Conservation (phyloP, 148 eudicot genomes). For the Camellia lanceoleosa region DNA sequence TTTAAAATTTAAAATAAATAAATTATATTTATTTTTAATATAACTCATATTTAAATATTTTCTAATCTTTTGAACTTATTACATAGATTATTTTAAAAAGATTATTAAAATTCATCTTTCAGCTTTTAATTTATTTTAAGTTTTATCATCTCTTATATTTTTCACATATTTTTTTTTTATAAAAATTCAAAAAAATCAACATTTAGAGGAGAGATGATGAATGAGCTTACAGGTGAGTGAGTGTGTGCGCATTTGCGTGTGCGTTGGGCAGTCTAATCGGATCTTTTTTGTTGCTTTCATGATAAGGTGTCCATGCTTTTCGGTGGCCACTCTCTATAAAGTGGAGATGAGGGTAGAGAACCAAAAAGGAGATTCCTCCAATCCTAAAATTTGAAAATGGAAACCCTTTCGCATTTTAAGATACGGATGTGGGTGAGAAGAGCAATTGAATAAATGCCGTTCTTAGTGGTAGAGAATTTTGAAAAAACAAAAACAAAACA, state of each 20-base stretch:
- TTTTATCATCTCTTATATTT: no score
- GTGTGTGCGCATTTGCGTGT: slow-evolving; percentile 36
- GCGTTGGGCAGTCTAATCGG: slow-evolving; percentile 82
- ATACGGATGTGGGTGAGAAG: slow-evolving; percentile 30
- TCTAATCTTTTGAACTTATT: no score
- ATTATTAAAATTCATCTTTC: no score
- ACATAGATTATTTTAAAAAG: no score
- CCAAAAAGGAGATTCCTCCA: slow-evolving; percentile 43
- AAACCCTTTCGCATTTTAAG: slow-evolving; percentile 35
- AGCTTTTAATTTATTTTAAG: no score
- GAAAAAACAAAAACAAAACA: slow-evolving; percentile 6
- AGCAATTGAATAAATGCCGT: slow-evolving; percentile 27
- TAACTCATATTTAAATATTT: no score
- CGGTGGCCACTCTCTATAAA: slow-evolving; percentile 59
- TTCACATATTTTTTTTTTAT: no score
- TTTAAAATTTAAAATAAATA: no score
- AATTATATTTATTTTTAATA: no score
- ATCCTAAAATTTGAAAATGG: slow-evolving; percentile 47
- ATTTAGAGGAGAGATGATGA: background rate
- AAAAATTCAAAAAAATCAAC: no score
- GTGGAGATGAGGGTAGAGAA: slow-evolving; percentile 21
- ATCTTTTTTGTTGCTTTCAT: slow-evolving; percentile 63
- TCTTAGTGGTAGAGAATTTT: slow-evolving; percentile 19
- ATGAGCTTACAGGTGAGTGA: background rate
- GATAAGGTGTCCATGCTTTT: slow-evolving; percentile 71